Conservation (phyloP, 148 eudicot species). For the Nepenthes gracilis region DNA sequence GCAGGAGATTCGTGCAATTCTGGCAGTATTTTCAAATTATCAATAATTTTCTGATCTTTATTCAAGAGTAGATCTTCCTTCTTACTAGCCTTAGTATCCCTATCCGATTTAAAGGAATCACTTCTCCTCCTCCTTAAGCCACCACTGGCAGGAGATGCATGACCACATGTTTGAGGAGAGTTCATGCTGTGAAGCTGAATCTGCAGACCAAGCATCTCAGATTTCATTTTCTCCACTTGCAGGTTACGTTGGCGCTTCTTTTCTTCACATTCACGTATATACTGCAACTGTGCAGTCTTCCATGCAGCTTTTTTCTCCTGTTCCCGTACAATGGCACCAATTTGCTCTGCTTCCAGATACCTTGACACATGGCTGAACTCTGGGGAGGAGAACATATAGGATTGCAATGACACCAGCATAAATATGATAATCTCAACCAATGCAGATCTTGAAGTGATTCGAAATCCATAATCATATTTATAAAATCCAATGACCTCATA, state of each 20-base stretch:
- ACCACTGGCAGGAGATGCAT: constrained; percentile 42
- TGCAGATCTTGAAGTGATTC: constrained; percentile 95
- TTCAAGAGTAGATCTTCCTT: constrained; percentile 20
- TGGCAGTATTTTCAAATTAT: constrained; percentile 27
- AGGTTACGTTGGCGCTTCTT: constrained; percentile 79
- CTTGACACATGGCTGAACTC: constrained; percentile 93
- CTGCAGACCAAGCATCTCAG: constrained; percentile 95
- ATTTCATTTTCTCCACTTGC: constrained; percentile 99
- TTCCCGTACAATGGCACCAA: constrained; percentile 92
- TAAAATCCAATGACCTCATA: constrained; percentile 93
- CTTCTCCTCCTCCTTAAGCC: constrained; percentile 65
- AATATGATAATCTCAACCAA: constrained; percentile 89
- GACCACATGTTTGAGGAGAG: constrained; percentile 26
- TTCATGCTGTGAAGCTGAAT: constrained; percentile 71
- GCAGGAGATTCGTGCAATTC: constrained; percentile 44
- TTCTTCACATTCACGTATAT: constrained; percentile 88
- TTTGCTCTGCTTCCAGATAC: constrained; percentile 98
- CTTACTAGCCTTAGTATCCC: constrained; percentile 14
- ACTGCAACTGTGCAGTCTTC: constrained; percentile 84
- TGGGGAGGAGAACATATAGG: constrained; percentile 87
- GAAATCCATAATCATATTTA: constrained; percentile 91
- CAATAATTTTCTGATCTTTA: constrained; percentile 30
- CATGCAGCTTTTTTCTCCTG: constrained; percentile 98
- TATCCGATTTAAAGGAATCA: constrained; percentile 29
- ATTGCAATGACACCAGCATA: constrained; percentile 81